phyloP scores from a whole-genome alignment of 495 filamentous ascomycete species.

The Annulohypoxylon maeteangense region DNA sequence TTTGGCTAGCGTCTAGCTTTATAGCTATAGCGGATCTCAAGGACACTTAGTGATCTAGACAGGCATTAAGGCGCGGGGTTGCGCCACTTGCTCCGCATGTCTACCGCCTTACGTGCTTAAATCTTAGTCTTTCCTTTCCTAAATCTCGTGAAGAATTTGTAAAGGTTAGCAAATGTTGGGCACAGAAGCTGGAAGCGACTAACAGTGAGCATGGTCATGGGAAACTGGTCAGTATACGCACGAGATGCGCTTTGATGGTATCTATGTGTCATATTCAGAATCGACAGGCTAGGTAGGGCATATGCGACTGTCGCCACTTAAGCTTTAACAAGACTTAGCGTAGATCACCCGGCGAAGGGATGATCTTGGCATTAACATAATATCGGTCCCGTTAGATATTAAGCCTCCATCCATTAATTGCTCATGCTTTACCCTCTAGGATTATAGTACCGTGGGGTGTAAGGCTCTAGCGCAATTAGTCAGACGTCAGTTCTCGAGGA shows the following conservation, averaged over 20 bases:
- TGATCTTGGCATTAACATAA: constrained; percentile 10
- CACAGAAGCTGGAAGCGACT: background rate
- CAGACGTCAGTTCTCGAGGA: constrained; percentile 37
- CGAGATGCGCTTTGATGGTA: background rate
- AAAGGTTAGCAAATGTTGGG: background rate
- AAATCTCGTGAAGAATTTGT: background rate
- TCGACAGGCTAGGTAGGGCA: background rate
- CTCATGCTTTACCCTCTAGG: constrained; percentile 3
- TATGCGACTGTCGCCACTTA: background rate
- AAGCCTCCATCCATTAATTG: constrained; percentile 14
- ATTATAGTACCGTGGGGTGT: constrained; percentile 8
- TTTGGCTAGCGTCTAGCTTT: background rate
- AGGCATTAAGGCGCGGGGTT: background rate
- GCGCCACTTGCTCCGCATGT: background rate
- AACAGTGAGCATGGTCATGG: background rate
- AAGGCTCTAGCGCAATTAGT: background rate
- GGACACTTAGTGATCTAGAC: background rate
- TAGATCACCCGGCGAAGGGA: constrained; percentile 24
- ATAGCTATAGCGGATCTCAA: constrained; percentile 1
- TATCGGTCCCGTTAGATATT: constrained; percentile 10
- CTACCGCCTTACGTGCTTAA: background rate
- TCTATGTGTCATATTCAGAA: background rate
- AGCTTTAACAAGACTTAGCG: constrained; percentile 15
- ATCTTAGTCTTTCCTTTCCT: background rate
- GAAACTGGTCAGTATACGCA: background rate